Evolutionary conservation across 2,329 filamentous ascomycete genomes (phyloP), one percentile per base, ranked within the genome.

Genomic region (Ceratocystis diversiconidia): DNA sequence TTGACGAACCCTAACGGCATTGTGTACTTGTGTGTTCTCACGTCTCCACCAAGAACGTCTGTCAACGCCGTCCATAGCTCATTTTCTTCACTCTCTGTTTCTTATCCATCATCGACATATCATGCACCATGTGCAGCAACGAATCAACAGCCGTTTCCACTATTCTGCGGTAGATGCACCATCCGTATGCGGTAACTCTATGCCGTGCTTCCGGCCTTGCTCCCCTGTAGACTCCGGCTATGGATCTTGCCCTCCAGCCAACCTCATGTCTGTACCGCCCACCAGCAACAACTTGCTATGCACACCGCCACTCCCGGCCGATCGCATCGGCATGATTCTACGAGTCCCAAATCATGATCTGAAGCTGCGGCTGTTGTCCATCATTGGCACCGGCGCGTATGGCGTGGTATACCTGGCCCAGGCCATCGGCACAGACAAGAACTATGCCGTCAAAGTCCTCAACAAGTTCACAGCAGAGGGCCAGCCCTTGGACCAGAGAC

Each of bases 401-500:
- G 94, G 94, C 69, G 92, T 96, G 52, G 94, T 99, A 30, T 97
- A 97, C 79, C 85, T 86, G 70, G 92, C 92, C 72, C 80, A 89
- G 76, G 92, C 94, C 77, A 84, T 92, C 7, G 86, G 87, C 74
- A 92, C 86, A 70, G 84, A 88, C 74, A 82, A 85, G 67, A 86
- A 85, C 70, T 99, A 95, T 80, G 94, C 94, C 69, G 92, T 99
- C 73, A 99, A 99, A 81, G 92, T 92, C 68, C 82, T 99, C 73
- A 94, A 90, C 85, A 97, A 96, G 77, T 82, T 87, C 76, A 94
- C 92, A 75, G 72, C 81, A 70, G 82, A 86, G 73, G 84, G 84
- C 70, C 79, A 81, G 12, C 82, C 82, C 44, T 80, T 97, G 79
- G 92, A 97, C 77, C 81, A 84, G 71, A 85, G 92, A 70, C 92